Evolutionary conservation across 352 stramenopile species (phyloP).

Genomic region (Aphanomyces astaci): DNA sequence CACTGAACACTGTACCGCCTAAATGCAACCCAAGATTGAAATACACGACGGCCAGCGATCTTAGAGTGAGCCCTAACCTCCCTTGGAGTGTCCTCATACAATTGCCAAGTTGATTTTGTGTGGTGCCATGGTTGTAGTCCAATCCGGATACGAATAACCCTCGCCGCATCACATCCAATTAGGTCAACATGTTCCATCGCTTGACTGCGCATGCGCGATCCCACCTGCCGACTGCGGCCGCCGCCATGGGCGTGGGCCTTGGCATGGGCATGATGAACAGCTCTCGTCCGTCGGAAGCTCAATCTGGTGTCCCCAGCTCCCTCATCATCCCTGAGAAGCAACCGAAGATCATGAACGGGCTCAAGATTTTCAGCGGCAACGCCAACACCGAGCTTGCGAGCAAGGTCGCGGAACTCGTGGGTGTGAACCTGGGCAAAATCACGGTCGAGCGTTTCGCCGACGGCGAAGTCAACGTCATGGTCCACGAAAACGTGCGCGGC

Average conservation of each 20-base stretch:
- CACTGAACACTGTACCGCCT: too few relatives aligned
- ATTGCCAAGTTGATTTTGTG: constrained; percentile 15
- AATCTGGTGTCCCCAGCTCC: constrained; percentile 7
- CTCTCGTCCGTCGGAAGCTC: constrained; percentile 12
- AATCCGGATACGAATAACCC: neutral
- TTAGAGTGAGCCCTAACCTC: neutral
- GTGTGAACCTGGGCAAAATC: constrained; percentile 96
- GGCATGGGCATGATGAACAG: constrained; percentile 17
- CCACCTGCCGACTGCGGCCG: constrained; percentile 6
- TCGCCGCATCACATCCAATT: neutral
- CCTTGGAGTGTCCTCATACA: neutral
- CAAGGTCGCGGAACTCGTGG: constrained; percentile 96
- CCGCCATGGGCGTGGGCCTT: constrained; percentile 20
- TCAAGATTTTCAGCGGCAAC: constrained; percentile 98
- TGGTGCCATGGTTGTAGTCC: constrained; percentile 13
- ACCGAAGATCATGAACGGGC: constrained; percentile 77
- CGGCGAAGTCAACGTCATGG: constrained; percentile 98
- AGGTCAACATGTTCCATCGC: constrained; percentile 21
- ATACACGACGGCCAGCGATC: neutral
- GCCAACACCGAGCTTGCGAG: constrained; percentile 94
- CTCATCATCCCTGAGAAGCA: constrained; percentile 46
- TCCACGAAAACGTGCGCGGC: constrained; percentile 99
- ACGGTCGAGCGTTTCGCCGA: constrained; percentile 98
- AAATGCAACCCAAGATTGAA: too few relatives aligned
- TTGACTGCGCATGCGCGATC: neutral